Conservation (phyloP, 1,284 basidiomycete species). For the Ustilago crameri region DNA sequence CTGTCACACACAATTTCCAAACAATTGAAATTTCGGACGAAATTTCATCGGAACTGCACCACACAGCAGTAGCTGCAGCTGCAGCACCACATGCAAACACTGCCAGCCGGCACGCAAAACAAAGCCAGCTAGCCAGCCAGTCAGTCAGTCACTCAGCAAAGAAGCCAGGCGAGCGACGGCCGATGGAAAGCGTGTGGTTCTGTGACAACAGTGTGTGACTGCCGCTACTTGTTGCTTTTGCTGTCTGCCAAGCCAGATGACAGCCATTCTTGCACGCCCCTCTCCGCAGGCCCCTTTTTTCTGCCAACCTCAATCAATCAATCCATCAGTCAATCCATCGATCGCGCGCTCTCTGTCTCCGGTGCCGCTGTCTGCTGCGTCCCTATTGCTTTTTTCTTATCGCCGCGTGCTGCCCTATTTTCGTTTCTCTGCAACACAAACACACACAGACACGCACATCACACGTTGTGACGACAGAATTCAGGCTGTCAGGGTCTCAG, state of each 20-base stretch:
- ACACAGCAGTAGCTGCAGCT: too few species aligned
- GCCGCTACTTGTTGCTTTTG: background rate
- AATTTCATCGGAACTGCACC: background rate
- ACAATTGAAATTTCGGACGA: background rate
- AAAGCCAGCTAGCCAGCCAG: background rate
- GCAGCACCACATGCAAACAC: too few species aligned
- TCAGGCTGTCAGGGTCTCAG: slow-evolving; percentile 8
- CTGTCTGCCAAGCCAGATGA: background rate
- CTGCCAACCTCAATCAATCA: too few species aligned
- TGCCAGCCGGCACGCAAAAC: background rate
- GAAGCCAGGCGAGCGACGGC: too few species aligned
- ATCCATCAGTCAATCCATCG: too few species aligned
- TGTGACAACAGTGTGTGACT: background rate
- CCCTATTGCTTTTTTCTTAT: background rate
- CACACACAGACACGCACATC: slow-evolving; percentile 1
- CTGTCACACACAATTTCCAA: too few species aligned
- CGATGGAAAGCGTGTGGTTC: too few species aligned
- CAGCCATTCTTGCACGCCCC: background rate
- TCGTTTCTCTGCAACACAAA: background rate
- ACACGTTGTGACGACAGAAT: background rate
- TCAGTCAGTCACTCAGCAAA: background rate
- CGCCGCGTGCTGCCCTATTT: slow-evolving; percentile 6
- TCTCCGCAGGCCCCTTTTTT: too few species aligned
- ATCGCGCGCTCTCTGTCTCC: too few species aligned
- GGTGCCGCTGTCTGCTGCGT: too few species aligned